Conservation (phyloP, 2,329 filamentous ascomycete genomes). For the Diplodia corticola region DNA sequence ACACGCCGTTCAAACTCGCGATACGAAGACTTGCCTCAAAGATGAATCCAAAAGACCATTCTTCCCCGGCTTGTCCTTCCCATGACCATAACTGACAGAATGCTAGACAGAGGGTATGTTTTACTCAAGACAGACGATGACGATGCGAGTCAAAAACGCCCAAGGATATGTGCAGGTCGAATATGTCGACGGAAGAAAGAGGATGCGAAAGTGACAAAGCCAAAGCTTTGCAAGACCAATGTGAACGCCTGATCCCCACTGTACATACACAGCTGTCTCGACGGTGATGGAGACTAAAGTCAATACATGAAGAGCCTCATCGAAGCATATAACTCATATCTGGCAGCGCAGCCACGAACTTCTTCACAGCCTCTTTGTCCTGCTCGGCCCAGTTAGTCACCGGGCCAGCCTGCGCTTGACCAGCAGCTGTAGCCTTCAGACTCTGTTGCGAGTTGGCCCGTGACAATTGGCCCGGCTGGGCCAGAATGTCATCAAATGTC, state of each 20-base stretch:
- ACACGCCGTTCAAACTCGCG: neutral
- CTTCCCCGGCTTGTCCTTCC: neutral
- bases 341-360: constrained; percentile 33
- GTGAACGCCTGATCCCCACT: neutral
- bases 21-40: neutral
- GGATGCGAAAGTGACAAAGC: neutral
- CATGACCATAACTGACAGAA: neutral
- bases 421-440: neutral
- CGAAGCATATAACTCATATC: constrained; percentile 38
- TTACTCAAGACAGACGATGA: neutral
- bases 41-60: neutral
- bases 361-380: constrained; percentile 33
- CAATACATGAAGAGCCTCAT: neutral
- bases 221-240: neutral
- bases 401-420: constrained; percentile 24
- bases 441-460: neutral
- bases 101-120: neutral
- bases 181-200: neutral
- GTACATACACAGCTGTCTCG: neutral
- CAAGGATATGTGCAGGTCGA: neutral
- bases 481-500: constrained; percentile 18
- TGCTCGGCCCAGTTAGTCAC: constrained; percentile 26
- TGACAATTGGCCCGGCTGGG: neutral
- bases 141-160: neutral
- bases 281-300: neutral